Conservation (phyloP, 352 stramenopile genomes). For the Globisporangium cystogenes region DNA sequence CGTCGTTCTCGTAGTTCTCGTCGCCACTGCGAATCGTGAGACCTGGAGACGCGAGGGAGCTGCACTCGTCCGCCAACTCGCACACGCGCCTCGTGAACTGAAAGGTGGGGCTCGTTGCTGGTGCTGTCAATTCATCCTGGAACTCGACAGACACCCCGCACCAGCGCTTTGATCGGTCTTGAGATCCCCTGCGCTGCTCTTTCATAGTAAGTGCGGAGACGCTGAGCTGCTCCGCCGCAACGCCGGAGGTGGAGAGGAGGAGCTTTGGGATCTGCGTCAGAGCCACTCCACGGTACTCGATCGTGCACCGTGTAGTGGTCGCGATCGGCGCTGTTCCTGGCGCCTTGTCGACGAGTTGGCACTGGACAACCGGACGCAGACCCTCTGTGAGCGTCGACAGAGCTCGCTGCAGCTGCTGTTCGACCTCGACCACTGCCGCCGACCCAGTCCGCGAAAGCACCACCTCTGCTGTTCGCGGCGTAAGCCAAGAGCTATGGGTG, state of each 20-base stretch:
- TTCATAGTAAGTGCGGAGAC: constrained; percentile 1
- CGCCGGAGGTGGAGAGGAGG: background rate
- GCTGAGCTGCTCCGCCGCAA: background rate
- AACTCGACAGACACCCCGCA: constrained; percentile 7
- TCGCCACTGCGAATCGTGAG: background rate
- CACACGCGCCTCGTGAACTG: constrained; percentile 8
- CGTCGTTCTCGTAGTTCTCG: constrained; percentile 9
- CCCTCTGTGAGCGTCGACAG: background rate
- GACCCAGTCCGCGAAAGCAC: constrained; percentile 1
- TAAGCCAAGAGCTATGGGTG: constrained; percentile 8
- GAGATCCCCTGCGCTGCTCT: background rate
- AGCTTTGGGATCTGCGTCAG: constrained; percentile 3
- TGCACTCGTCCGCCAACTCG: constrained; percentile 3
- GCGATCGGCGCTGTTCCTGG: background rate
- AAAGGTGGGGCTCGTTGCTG: background rate
- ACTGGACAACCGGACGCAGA: background rate
- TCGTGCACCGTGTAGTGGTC: constrained; percentile 1
- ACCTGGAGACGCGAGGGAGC: background rate
- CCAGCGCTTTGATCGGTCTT: background rate
- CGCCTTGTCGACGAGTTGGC: background rate
- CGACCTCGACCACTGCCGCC: too few species aligned
- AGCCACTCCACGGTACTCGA: constrained; percentile 2
- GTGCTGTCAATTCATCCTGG: background rate
- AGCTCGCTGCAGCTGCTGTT: constrained; percentile 2
- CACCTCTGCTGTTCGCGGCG: background rate